These are phyloP conservation scores for Lichtheimia corymbifera DNA, from an alignment of 371 early-diverging fungal genomes.

Conservation along the genomic window DNA sequence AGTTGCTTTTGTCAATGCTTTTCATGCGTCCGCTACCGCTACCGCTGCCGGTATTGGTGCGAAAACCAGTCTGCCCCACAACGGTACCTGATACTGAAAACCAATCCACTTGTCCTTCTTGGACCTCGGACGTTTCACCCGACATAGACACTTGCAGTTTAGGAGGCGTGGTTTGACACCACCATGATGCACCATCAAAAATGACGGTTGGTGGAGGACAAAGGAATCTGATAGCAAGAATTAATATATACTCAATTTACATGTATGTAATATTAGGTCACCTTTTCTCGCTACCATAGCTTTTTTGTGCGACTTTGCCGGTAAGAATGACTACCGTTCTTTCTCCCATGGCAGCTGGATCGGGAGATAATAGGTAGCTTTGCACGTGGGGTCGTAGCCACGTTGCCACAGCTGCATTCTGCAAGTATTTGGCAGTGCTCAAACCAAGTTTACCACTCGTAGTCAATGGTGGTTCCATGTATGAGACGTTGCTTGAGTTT, in stretches of 20 bases:
- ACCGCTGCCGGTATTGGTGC: conserved; percentile 1
- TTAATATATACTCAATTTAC: background rate
- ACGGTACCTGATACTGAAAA: conserved; percentile 32
- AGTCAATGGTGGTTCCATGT: background rate
- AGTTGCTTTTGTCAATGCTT: conserved; percentile 7
- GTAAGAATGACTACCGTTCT: conserved; percentile 68
- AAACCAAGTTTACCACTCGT: conserved; percentile 8
- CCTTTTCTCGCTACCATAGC: conserved; percentile 83
- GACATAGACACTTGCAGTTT: conserved; percentile 32
- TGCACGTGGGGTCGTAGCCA: conserved; percentile 13
- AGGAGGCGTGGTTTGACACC: conserved; percentile 34
- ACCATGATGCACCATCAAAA: conserved; percentile 71
- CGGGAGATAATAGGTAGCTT: conserved; percentile 20
- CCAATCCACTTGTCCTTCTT: conserved; percentile 44
- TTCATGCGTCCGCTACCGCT: conserved; percentile 1
- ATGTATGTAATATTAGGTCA: background rate
- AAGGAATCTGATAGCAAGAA: conserved; percentile 49
- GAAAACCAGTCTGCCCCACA: conserved; percentile 36
- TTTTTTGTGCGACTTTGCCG: conserved; percentile 78
- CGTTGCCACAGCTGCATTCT: conserved; percentile 17
- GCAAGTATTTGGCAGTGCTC: conserved; percentile 23
- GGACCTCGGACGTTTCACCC: conserved; percentile 28
- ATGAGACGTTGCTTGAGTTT: background rate
- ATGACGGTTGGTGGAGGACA: conserved; percentile 82
- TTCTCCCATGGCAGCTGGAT: conserved; percentile 40